Percentiles rank a stretch among this genome's conserved stretches.
These are phyloP conservation scores for Solanum raphanifolium DNA, from an alignment of 257 asterid genomes.

Conservation along the genomic window DNA sequence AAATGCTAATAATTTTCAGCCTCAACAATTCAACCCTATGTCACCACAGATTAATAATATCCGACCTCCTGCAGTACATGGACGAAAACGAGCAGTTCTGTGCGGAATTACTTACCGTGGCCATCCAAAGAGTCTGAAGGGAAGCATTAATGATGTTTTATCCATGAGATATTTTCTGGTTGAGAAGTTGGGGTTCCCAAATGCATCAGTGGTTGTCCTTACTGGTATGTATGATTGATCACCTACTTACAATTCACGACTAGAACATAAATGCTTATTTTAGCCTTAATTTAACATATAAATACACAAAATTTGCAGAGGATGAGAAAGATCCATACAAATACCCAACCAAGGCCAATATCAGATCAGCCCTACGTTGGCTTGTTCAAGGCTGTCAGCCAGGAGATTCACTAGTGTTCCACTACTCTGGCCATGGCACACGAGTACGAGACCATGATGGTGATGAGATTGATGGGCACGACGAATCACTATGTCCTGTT, in stretches of 20 bases:
- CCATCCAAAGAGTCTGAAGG: slow-evolving; percentile 36
- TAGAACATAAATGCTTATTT: not conserved
- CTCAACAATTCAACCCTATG: slow-evolving; percentile 2
- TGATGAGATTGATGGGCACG: slow-evolving; percentile 75
- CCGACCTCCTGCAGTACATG: slow-evolving; percentile 21
- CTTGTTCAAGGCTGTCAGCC: slow-evolving; percentile 57
- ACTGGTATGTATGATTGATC: slow-evolving; percentile 35
- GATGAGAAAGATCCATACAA: slow-evolving; percentile 31
- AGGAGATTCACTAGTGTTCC: slow-evolving; percentile 78
- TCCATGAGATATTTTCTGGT: slow-evolving; percentile 42
- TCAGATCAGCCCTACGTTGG: slow-evolving; percentile 59
- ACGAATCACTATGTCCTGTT: slow-evolving; percentile 63
- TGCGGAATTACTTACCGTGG: slow-evolving; percentile 60
- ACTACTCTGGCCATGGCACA: slow-evolving; percentile 81
- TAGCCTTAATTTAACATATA: not conserved
- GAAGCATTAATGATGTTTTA: slow-evolving; percentile 50
- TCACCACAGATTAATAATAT: slow-evolving; percentile 6
- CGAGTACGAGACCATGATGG: slow-evolving; percentile 48
- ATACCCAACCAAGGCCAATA: slow-evolving; percentile 65
- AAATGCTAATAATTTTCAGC: not conserved
- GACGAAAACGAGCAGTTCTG: slow-evolving; percentile 52
- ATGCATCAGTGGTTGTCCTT: slow-evolving; percentile 42
- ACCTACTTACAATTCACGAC: not conserved
- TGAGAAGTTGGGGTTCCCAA: slow-evolving; percentile 46
- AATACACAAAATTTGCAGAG: slow-evolving; percentile 29